Conservation (phyloP, 805 yeast genomes). For the Wickerhamiella cacticola region DNA sequence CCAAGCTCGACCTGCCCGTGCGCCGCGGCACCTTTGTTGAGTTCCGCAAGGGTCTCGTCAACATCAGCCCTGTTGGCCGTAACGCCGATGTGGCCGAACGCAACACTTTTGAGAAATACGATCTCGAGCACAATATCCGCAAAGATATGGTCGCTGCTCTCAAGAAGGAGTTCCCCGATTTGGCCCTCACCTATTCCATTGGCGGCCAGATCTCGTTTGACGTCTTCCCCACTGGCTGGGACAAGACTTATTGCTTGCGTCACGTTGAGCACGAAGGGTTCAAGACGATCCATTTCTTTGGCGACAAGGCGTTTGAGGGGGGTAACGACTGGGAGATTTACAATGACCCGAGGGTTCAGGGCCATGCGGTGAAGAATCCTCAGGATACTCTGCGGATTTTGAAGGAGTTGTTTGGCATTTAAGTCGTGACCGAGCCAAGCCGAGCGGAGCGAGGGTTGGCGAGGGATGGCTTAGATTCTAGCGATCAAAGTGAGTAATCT, state of each 20-base stretch:
- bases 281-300: constrained; percentile 88
- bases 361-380: constrained; percentile 86
- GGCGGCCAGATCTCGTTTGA: constrained; percentile 99
- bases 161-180: constrained; percentile 69
- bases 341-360: constrained; percentile 82
- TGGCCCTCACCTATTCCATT: constrained; percentile 84
- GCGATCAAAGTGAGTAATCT: too few species aligned
- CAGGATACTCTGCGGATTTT: constrained; percentile 77
- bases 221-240: constrained; percentile 99
- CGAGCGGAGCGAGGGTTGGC: neutral
- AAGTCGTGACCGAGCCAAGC: neutral
- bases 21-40: constrained; percentile 98
- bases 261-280: constrained; percentile 82
- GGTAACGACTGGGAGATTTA: constrained; percentile 98
- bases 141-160: constrained; percentile 73
- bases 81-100: constrained; percentile 92
- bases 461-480: too few species aligned
- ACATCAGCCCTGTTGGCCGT: constrained; percentile 97
- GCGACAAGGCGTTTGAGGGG: constrained; percentile 92
- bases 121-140: constrained; percentile 70
- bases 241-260: constrained; percentile 92
- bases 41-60: constrained; percentile 99
- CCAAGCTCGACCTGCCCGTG: constrained; percentile 80
- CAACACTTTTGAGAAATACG: constrained; percentile 79
- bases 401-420: constrained; percentile 53